Percentiles rank a stretch among this genome's conserved stretches.
phyloP scores from a whole-genome alignment of 2,329 filamentous ascomycete species.

The Fusarium buxicola region DNA sequence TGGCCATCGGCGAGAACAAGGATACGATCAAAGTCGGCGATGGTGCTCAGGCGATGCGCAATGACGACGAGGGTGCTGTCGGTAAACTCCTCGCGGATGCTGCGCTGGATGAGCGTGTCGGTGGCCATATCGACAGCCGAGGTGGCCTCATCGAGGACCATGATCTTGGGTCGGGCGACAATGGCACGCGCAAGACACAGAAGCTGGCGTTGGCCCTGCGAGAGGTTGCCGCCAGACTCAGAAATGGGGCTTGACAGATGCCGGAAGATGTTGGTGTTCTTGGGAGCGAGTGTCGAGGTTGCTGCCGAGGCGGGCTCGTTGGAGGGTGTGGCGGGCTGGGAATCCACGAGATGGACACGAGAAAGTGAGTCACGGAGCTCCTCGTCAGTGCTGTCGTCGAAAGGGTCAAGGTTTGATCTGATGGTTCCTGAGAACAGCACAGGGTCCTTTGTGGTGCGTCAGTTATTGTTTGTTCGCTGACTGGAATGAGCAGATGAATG shows the following conservation, averaged over 20 bases:
- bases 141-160: conserved; percentile 85
- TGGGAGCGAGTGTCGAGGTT: conserved; percentile 49
- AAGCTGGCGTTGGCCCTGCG: conserved; percentile 81
- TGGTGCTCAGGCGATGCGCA: conserved; percentile 79
- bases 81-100: conserved; percentile 77
- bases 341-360: conserved; percentile 74
- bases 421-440: conserved; percentile 85
- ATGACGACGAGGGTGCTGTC: conserved; percentile 78
- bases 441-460: conserved; percentile 67
- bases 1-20: conserved; percentile 76
- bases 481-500: background rate
- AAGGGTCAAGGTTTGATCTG: conserved; percentile 81
- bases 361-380: conserved; percentile 77
- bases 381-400: conserved; percentile 74
- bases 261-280: conserved; percentile 74
- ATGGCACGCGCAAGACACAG: conserved; percentile 80
- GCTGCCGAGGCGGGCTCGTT: conserved; percentile 54
- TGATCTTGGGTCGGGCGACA: conserved; percentile 77
- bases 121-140: conserved; percentile 83
- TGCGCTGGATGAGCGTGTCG: conserved; percentile 78
- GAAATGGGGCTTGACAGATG: conserved; percentile 72
- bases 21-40: conserved; percentile 81
- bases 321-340: conserved; percentile 53
- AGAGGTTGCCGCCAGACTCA: conserved; percentile 79
- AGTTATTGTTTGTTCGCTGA: conserved; percentile 1